These are phyloP conservation scores for Akanthomyces uredinophilus DNA, from an alignment of 2,329 filamentous ascomycete species.

Conservation along the genomic window DNA sequence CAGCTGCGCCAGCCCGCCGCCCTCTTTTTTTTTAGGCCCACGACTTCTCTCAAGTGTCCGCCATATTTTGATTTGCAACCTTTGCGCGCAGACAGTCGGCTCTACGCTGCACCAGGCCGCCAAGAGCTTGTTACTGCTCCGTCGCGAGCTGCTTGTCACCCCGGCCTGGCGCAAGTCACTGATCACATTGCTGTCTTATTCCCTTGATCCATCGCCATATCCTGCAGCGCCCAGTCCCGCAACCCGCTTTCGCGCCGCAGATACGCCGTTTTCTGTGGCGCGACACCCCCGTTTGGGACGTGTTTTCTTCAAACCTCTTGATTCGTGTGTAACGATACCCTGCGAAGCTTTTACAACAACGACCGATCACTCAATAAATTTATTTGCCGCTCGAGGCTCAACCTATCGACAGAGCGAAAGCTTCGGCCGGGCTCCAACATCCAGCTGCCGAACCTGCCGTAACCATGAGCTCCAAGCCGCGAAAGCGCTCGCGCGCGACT, in stretches of 20 bases:
- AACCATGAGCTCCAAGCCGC: constrained; percentile 29
- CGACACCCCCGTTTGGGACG: not conserved
- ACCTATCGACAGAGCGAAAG: not conserved
- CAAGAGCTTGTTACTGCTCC: not conserved
- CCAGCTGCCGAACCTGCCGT: not conserved
- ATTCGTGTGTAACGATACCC: not conserved
- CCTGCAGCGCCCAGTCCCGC: not conserved
- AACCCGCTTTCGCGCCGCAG: not conserved
- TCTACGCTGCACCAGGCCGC: not conserved
- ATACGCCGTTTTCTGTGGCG: not conserved
- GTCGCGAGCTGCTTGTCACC: not conserved
- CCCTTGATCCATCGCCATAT: no score
- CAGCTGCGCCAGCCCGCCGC: no score
- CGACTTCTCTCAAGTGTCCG: not conserved
- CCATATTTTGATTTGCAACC: not conserved
- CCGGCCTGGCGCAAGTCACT: not conserved
- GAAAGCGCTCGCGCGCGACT: constrained; percentile 48
- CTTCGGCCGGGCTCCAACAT: not conserved
- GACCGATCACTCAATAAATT: not conserved
- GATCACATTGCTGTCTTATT: not conserved
- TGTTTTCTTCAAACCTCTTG: not conserved
- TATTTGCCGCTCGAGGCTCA: not conserved
- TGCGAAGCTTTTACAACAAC: not conserved
- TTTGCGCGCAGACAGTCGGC: not conserved
- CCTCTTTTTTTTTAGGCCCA: not conserved